Base-by-base conservation (phyloP, 805 yeast genomes). In the Wickerhamiella nectarea region DNA sequence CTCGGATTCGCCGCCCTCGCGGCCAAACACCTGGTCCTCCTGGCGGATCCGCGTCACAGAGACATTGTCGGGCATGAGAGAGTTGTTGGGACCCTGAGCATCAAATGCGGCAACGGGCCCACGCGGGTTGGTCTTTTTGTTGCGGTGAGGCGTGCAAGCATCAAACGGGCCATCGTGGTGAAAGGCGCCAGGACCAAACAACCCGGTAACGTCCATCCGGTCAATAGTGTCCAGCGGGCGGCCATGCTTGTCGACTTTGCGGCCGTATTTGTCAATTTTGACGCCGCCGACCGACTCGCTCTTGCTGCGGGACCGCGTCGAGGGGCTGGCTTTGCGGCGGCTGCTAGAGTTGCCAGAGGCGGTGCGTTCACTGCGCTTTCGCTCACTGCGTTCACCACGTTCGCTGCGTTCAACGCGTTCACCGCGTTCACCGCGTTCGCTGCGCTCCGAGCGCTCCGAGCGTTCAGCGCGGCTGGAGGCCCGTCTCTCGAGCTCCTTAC, bases 121-220 rank as follows among this genome's bases (percentile, higher is more conserved):
- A 37, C 75, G 77, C 56, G 49, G 43, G 15, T 70, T 67, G 50
- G 49, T 29, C 44, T 64, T 65, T 64, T 80, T 82, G 63, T 91
- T 91, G 60, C 97, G 77, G 61, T 84, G 95, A 6, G 98, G 97
- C 2, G 93, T 82, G 62, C 97, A 89, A 1, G 98, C 98, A 60
- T 91, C 98, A 60, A 91, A 91, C 12, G 98, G 98, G 10, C 98
- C 98, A 64, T 91, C 98, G 62, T 91, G 97, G 62, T 91, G 98
- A 71, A 91, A 91, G 2, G 93, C 84, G 14, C 85, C 84, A 39
- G 83, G 78, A 20, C 95, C 96, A 59, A 83, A 87, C 49, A 87
- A 71, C 1, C 95, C 96, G 10, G 96, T 87, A 38, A 89, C 98
- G 61, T 91, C 98, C 56, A 91, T 70, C 62, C 83, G 83, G 65